Percentiles rank a stretch among this genome's conserved stretches.
Evolutionary conservation across 1,284 basidiomycete species (phyloP).

Genomic region (Termitomyces sp.): DNA sequence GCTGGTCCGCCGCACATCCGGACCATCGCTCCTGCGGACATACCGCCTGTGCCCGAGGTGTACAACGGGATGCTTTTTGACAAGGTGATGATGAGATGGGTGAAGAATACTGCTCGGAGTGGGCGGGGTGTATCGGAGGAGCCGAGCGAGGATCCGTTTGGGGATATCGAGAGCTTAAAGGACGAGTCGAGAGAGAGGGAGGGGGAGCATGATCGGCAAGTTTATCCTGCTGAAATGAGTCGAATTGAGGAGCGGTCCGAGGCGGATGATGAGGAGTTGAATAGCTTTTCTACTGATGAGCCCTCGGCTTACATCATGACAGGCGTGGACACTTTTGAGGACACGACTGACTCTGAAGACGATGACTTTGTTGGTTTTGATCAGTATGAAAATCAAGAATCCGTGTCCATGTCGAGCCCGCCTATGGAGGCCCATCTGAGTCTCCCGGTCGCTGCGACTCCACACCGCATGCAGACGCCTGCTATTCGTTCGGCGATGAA

Average conservation of each 20-base stretch:
- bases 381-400: conserved; percentile 32
- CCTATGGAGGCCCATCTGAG: conserved; percentile 3
- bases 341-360: conserved; percentile 48
- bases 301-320: conserved; percentile 47
- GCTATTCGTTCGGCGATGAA: conserved; percentile 51
- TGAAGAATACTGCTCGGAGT: conserved; percentile 50
- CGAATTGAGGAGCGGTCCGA: conserved; percentile 49
- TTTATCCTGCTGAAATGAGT: conserved; percentile 33
- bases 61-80: conserved; percentile 89
- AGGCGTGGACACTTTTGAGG: conserved; percentile 33
- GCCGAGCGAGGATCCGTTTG: conserved; percentile 80
- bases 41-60: conserved; percentile 67
- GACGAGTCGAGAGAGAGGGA: conserved; percentile 43
- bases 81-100: conserved; percentile 76
- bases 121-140: conserved; percentile 39
- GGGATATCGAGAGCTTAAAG: conserved; percentile 77
- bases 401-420: conserved; percentile 14
- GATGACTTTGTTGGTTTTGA: conserved; percentile 32
- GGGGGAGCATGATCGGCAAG: conserved; percentile 19
- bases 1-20: conserved; percentile 70
- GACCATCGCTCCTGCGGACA: conserved; percentile 75
- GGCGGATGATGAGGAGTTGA: conserved; percentile 53
- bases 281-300: conserved; percentile 68
- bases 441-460: conserved; percentile 15
- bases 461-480: conserved; percentile 33